Base-by-base conservation (phyloP, 2,329 filamentous ascomycete genomes). In the Pseudocercospora cruenta region DNA sequence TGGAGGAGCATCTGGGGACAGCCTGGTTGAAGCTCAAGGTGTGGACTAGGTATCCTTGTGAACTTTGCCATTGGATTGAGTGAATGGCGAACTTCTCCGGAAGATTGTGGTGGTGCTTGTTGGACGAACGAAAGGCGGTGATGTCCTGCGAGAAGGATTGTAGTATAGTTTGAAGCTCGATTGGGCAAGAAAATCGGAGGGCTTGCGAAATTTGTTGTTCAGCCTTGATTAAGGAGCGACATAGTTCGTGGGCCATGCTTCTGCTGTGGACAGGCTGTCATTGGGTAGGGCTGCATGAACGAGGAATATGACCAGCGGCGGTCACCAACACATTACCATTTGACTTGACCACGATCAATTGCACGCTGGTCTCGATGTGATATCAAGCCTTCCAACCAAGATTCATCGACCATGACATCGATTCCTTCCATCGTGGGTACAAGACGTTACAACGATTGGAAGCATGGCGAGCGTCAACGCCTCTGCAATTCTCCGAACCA, bases 61-160 rank as follows among this genome's bases (percentile, higher is more conserved):
- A 55, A n/a, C 21, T 12, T 8, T 10, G 16, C 5, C 2, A 5
- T 58, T 3, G 55, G 10, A n/a, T 2, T 14, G 6, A 19, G 4
- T 22, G 55, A 58, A 22, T 19, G 55, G 55, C 55, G 55, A 58
- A 43, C 55, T 43, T 58, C 33, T 55, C 51, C 51, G 51, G 26
- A 26, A 55, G 51, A 31, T 55, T 55, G 51, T 55, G 39, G 16
- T 43, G 39, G 19, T 43, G 39, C 1, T 8, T 43, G 39, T 43
- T 19, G 39, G n/a, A 7, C 39, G 39, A 43, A 43, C 19, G 2
- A 43, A 43, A 4, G 16, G 5, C n/a, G 36, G 36, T 2, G 36
- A 16, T 43, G 6, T 43, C 39, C 39, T 43, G 14, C n/a, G 16
- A 43, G 39, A 9, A 43, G 16, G 39, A 4, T 3, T 43, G 39